Evolutionary conservation across 495 filamentous ascomycete species (phyloP).

Genomic region (Aspergillus campestris): DNA sequence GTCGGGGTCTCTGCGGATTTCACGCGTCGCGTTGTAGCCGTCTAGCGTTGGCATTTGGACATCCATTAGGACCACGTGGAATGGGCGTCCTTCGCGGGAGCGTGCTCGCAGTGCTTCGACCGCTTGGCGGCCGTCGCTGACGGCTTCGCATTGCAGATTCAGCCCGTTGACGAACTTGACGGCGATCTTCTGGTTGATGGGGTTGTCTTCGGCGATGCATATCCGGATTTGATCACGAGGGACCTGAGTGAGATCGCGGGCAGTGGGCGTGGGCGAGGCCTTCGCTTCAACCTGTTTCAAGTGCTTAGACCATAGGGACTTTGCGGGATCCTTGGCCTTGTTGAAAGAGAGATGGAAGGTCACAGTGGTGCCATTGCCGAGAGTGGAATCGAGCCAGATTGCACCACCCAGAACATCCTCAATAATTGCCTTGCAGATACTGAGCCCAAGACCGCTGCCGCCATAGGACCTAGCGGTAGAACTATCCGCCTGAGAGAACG

Average conservation of each 20-base stretch:
- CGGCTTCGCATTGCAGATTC: slow-evolving; percentile 74
- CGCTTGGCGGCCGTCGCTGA: slow-evolving; percentile 75
- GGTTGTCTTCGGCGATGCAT: slow-evolving; percentile 88
- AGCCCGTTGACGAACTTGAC: slow-evolving; percentile 80
- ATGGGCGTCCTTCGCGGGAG: slow-evolving; percentile 57
- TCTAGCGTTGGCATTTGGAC: slow-evolving; percentile 92
- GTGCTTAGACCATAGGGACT: slow-evolving; percentile 49
- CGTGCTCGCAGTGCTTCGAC: slow-evolving; percentile 74
- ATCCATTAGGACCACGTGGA: slow-evolving; percentile 81
- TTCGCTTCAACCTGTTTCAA: slow-evolving; percentile 21
- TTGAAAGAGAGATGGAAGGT: slow-evolving; percentile 77
- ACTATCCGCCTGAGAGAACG: slow-evolving; percentile 84
- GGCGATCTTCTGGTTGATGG: slow-evolving; percentile 86
- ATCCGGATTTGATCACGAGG: slow-evolving; percentile 71
- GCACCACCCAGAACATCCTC: slow-evolving; percentile 81
- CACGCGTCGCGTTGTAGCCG: slow-evolving; percentile 84
- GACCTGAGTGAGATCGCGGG: slow-evolving; percentile 55
- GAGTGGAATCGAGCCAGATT: slow-evolving; percentile 71
- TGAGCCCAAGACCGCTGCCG: slow-evolving; percentile 81
- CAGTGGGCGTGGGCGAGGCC: slow-evolving; percentile 19
- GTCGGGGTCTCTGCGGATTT: slow-evolving; percentile 65
- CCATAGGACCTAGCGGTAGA: slow-evolving; percentile 84
- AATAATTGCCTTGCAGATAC: slow-evolving; percentile 91
- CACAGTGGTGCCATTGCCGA: slow-evolving; percentile 73
- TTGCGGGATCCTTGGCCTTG: slow-evolving; percentile 59